Base-by-base conservation (phyloP, 2,329 filamentous ascomycete genomes). In the Curvularia spicifera region DNA sequence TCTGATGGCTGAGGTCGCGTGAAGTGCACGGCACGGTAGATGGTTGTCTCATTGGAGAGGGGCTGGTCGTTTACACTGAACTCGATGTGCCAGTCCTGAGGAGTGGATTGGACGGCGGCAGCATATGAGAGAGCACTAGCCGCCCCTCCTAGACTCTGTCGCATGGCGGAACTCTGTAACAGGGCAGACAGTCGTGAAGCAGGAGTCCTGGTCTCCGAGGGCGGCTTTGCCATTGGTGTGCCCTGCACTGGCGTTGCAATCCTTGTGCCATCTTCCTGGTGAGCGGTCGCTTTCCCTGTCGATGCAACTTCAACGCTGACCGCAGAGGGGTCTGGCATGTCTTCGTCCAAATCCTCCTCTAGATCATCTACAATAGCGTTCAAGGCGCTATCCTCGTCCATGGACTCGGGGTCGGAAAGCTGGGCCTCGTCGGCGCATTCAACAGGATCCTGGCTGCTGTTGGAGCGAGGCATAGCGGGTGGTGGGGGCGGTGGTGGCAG, bases 41-140 rank as follows among this genome's bases (percentile, higher is more conserved):
- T 94, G 0, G 95, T 99, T 0, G 91, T 97, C 69, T 98, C 93
- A 66, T 93, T 95, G 0, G 91, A 84, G 57, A 99, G 90, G 1
- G 90, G 85, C 74, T 93, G 92, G 52, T 85, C 90, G 63, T 96
- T 90, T 49, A 98, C 85, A 65, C 87, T 93, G 78, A 99, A 99
- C 71, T 98, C 91, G 60, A 99, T 93, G 71, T 99, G 94, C 95
- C 95, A 99, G 72, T 98, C 93, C 72, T 96, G 90, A 1, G 93
- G 91, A 0, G 87, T 82, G 13, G 91, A 83, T 67, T 93, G 91
- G 51, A 96, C 85, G 4, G 92, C 92, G 51, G 91, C 90, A 24
- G 93, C 89, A 75, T 97, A 97, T 0, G 93, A 92, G 77, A 91
- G 87, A 1, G 88, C 84, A 15, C 88, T 81, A 0, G 86, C 63